Conservation (phyloP, 352 stramenopile genomes). For the Globisporangium paddicum region DNA sequence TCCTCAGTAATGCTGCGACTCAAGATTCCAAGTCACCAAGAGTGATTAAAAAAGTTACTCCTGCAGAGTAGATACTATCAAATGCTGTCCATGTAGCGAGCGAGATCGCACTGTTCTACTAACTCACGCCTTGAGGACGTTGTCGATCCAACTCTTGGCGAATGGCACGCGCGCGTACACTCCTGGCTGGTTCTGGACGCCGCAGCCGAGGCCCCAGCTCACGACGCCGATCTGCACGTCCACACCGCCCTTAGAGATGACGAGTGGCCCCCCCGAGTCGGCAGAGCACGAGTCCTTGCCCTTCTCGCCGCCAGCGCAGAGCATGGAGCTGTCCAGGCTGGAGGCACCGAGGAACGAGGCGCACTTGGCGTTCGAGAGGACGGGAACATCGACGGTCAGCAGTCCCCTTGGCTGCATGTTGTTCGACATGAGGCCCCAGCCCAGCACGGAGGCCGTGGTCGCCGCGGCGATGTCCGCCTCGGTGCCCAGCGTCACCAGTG, state of each 20-base stretch:
- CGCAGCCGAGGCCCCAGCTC: conserved; percentile 59
- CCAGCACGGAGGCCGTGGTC: not conserved
- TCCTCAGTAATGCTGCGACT: not conserved
- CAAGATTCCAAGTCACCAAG: too few species aligned
- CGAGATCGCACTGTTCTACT: too few species aligned
- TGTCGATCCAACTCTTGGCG: not conserved
- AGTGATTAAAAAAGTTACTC: too few species aligned
- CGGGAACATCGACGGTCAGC: conserved; percentile 30
- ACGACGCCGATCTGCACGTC: conserved; percentile 49
- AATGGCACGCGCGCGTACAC: conserved; percentile 45
- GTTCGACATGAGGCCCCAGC: conserved; percentile 20
- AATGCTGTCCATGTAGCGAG: too few species aligned
- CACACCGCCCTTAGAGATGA: conserved; percentile 17
- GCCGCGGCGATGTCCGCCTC: conserved; percentile 16
- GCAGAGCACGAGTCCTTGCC: conserved; percentile 58
- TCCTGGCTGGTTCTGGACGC: conserved; percentile 29
- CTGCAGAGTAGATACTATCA: too few species aligned
- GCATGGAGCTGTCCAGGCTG: conserved; percentile 32
- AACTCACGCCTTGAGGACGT: too few species aligned
- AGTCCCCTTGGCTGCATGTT: conserved; percentile 12
- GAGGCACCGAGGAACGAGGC: conserved; percentile 21
- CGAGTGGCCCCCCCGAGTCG: conserved; percentile 48
- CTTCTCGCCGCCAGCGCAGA: conserved; percentile 51
- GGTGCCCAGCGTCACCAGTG: conserved; percentile 20
- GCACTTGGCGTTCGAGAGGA: conserved; percentile 44